Conservation (phyloP, 2,329 filamentous ascomycete genomes). For the Lachnellula hyalina region DNA sequence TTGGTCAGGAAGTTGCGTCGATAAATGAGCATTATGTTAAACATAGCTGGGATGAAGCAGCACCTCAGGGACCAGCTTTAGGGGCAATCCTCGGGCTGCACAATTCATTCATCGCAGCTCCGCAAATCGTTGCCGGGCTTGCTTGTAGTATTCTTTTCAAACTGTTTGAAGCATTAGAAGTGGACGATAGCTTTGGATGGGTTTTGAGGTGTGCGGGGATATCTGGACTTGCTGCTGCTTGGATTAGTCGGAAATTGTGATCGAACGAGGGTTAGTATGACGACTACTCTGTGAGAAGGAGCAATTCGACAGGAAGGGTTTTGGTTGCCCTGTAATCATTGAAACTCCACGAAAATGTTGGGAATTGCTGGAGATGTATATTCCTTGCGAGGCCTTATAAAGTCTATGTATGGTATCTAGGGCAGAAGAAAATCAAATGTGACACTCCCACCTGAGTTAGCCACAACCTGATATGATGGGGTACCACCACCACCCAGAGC, state of each 20-base stretch:
- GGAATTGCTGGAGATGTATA: too few species aligned
- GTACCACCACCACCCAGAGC: too few species aligned
- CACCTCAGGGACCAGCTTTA: not conserved
- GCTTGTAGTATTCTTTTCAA: not conserved
- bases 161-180: not conserved
- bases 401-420: too few species aligned
- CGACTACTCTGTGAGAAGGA: too few species aligned
- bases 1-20: conserved; percentile 24
- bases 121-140: conserved; percentile 1
- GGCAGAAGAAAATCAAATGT: too few species aligned
- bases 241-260: not conserved
- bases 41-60: not conserved
- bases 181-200: not conserved
- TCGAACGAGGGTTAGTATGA: too few species aligned
- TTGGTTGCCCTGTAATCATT: too few species aligned
- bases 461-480: too few species aligned
- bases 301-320: too few species aligned
- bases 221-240: not conserved
- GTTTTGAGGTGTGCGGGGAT: not conserved
- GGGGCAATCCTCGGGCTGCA: not conserved
- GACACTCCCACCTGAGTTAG: too few species aligned
- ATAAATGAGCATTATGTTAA: not conserved
- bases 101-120: conserved; percentile 4
- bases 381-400: too few species aligned
- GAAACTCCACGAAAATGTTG: too few species aligned